Evolutionary conservation across 805 yeast species (phyloP).

Genomic region (Blastobotrys peoriensis): DNA sequence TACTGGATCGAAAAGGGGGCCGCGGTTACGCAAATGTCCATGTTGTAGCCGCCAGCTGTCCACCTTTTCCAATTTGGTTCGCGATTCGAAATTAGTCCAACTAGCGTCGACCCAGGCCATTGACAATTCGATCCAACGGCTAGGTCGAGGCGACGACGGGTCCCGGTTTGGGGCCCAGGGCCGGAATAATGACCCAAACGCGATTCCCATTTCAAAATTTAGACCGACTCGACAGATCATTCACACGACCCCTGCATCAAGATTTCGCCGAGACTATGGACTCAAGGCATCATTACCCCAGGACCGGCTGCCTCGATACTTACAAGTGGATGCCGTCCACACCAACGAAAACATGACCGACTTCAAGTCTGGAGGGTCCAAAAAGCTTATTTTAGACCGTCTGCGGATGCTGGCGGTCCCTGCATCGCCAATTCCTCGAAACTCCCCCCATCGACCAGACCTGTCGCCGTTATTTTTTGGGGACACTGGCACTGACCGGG

Average conservation of each 20-base stretch:
- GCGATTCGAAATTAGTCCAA: neutral
- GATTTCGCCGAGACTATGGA: constrained; percentile 68
- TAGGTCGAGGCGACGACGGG: neutral
- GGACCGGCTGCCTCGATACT: constrained; percentile 48
- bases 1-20: too few species aligned
- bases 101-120: neutral
- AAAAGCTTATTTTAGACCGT: constrained; percentile 53
- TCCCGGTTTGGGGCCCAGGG: neutral
- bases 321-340: constrained; percentile 62
- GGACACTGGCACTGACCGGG: neutral
- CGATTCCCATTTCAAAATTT: neutral
- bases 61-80: neutral
- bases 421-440: constrained; percentile 1
- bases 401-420: constrained; percentile 64
- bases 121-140: too few species aligned
- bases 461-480: constrained; percentile 6
- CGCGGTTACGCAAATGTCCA: too few species aligned
- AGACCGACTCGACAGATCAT: constrained; percentile 68
- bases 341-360: constrained; percentile 62
- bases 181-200: neutral
- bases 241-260: constrained; percentile 59
- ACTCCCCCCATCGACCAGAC: neutral
- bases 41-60: neutral
- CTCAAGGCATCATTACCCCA: constrained; percentile 64
- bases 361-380: constrained; percentile 58